Evolutionary conservation across 2,329 filamentous ascomycete species (phyloP), one percentile per base, ranked within the genome.

Genomic region (Thyridium curvatum): DNA sequence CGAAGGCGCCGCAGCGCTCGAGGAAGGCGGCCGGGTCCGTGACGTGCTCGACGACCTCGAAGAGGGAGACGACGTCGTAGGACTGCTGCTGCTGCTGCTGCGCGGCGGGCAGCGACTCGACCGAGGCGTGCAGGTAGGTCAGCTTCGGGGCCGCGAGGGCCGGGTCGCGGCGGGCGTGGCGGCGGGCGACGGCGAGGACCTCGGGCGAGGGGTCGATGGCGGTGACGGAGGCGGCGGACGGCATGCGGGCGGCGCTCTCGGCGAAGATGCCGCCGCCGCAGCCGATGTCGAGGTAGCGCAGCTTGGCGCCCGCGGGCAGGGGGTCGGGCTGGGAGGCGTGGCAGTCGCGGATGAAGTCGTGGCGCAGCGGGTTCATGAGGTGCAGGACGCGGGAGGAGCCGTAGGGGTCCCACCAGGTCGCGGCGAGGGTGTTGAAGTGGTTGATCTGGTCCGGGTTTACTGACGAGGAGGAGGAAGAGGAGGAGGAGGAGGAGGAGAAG

Each of bases 231-330:
- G 58, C 55, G 0, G 84, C 86, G 32, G 65, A 69, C 1, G 74
- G 64, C 28, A 90, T 64, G 6, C 87, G 74, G 1, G 87, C 86
- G 1, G 86, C 85, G 14, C 79, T 85, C 62, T 97, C 93, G 41
- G 91, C 89, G 59, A 97, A 96, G 60, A 97, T 97, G 45, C 93
- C 93, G 16, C 91, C 93, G 45, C 93, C 93, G 62, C 93, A 97
- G 49, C 93, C 93, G 42, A 98, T 78, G 61, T 98, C 93, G 38
- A 98, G 82, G 61, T 88, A 94, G 28, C 73, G 72, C 4, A 88
- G 68, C 14, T 69, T 33, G 43, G 48, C 34, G 36, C 49, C 26
- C 38, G 52, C 47, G 36, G 65, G 48, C 8, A 61, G 44, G 17
- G 64, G 53, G 34, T 66, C 63, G 43, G 65, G 63, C 34, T 74